These are phyloP conservation scores for Backusella tuberculispora DNA, from an alignment of 192 early-diverging fungal species.

Conservation along the genomic window DNA sequence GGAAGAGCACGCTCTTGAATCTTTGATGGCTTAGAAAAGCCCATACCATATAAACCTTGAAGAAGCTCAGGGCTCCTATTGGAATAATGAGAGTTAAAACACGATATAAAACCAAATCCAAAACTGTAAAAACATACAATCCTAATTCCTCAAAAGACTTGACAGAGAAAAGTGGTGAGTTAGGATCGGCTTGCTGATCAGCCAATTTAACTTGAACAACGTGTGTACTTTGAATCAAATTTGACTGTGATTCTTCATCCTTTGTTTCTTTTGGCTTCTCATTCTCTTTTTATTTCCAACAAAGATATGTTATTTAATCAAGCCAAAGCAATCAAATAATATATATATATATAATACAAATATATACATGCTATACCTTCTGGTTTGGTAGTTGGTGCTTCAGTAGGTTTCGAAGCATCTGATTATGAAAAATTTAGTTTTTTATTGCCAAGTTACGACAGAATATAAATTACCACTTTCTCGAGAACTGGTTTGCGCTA, in stretches of 20 bases:
- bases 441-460: background rate
- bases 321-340: background rate
- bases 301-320: background rate
- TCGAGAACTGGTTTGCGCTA: background rate
- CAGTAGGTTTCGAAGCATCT: background rate
- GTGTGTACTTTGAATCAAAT: slow-evolving; percentile 51
- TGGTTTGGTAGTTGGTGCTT: background rate
- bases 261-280: background rate
- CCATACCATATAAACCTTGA: slow-evolving; percentile 94
- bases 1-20: slow-evolving; percentile 96
- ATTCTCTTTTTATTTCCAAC: too few species aligned
- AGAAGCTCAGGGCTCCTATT: slow-evolving; percentile 77
- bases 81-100: slow-evolving; percentile 5
- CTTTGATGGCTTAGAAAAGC: slow-evolving; percentile 90
- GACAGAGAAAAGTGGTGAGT: slow-evolving; percentile 78
- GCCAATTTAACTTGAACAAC: slow-evolving; percentile 57
- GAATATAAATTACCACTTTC: background rate
- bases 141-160: slow-evolving; percentile 81
- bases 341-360: background rate
- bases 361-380: background rate
- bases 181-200: slow-evolving; percentile 69
- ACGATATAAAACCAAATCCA: background rate
- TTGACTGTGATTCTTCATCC: background rate
- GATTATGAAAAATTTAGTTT: background rate
- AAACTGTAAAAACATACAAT: slow-evolving; percentile 44